phyloP scores from a whole-genome alignment of 2,329 filamentous ascomycete genomes.

The Teratosphaeria epicoccoides region DNA sequence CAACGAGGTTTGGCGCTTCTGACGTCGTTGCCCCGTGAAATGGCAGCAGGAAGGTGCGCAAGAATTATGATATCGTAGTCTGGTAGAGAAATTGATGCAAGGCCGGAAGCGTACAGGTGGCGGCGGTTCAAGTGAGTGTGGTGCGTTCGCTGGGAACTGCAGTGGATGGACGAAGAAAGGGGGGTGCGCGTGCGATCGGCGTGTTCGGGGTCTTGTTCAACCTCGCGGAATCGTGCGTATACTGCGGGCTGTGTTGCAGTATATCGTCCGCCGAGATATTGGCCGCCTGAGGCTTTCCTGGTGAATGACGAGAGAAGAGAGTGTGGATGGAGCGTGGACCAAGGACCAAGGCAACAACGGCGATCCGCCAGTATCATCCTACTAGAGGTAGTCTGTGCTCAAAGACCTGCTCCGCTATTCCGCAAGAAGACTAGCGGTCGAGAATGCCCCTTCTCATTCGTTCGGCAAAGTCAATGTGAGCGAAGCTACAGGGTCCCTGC shows the following conservation, averaged over 20 bases:
- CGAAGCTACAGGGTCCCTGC: too few relatives aligned
- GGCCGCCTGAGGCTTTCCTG: background rate
- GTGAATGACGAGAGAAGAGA: background rate
- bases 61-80: background rate
- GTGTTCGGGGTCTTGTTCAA: background rate
- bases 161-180: background rate
- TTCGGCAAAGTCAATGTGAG: too few relatives aligned
- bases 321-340: background rate
- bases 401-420: too few relatives aligned
- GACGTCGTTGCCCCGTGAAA: background rate
- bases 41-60: background rate
- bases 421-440: too few relatives aligned
- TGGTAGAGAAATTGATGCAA: background rate
- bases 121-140: background rate
- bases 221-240: background rate
- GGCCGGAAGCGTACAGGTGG: background rate
- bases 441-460: too few relatives aligned
- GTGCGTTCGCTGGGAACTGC: background rate
- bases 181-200: background rate
- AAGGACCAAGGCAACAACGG: background rate
- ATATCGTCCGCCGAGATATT: background rate
- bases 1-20: background rate
- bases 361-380: background rate
- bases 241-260: background rate
- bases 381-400: too few relatives aligned